These are phyloP conservation scores for Adansonia madagascariensis DNA, from an alignment of 441 rosid species.

Conservation along the genomic window DNA sequence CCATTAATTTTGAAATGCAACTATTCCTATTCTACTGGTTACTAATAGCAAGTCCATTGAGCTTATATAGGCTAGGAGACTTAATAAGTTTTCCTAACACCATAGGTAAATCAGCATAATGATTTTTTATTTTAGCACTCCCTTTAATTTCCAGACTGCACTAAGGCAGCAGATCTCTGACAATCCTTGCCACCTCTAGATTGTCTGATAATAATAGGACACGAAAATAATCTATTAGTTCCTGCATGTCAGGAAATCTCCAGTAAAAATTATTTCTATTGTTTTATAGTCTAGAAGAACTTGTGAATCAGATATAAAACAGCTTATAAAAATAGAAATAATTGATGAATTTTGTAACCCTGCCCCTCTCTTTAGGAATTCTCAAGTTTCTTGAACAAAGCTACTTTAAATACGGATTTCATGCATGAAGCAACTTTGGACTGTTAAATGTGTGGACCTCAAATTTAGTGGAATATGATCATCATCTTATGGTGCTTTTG, in stretches of 20 bases:
- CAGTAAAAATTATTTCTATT: too few relatives aligned
- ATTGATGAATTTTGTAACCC: background rate
- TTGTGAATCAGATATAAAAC: conserved; percentile 7
- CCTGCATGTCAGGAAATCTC: too few relatives aligned
- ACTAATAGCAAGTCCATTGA: background rate
- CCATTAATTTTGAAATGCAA: conserved; percentile 1
- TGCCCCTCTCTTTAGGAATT: background rate
- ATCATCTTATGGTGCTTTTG: background rate
- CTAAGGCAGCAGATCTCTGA: too few relatives aligned
- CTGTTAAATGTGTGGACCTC: background rate
- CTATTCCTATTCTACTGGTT: background rate
- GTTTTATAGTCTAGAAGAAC: background rate
- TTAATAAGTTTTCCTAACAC: too few relatives aligned
- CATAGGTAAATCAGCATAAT: too few relatives aligned
- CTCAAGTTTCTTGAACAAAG: background rate
- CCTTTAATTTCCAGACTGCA: too few relatives aligned
- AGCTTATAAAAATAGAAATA: background rate
- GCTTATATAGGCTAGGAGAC: background rate
- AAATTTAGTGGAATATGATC: background rate
- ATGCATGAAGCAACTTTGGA: background rate
- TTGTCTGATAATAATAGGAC: too few relatives aligned
- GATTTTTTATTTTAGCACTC: too few relatives aligned
- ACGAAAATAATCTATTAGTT: too few relatives aligned
- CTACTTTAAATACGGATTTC: background rate
- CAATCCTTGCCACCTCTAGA: too few relatives aligned